A percentile compares a stretch with the other conserved stretches of the same genome.
These are phyloP conservation scores for Nothophaeocryptopus gaeumannii DNA, from an alignment of 2,329 filamentous ascomycete genomes.

Conservation along the genomic window DNA sequence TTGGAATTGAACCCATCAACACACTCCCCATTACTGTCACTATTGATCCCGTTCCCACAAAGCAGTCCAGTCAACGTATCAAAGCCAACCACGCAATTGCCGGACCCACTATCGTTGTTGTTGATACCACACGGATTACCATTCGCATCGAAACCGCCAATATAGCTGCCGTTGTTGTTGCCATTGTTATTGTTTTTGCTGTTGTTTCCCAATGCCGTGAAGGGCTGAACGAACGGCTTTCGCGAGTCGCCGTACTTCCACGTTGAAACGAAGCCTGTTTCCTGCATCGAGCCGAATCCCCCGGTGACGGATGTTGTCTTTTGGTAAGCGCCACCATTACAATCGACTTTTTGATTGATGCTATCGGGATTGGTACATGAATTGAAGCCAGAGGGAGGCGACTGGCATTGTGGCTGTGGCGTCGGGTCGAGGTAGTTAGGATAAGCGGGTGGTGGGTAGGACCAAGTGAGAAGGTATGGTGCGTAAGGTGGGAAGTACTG, in stretches of 20 bases:
- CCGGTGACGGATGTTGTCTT: constrained; percentile 1
- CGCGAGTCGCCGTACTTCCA: background rate
- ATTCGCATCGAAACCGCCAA: background rate
- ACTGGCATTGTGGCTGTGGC: background rate
- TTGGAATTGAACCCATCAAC: background rate
- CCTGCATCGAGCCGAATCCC: background rate
- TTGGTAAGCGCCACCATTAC: constrained; percentile 1
- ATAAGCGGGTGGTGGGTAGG: too few species aligned
- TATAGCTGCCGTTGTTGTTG: background rate
- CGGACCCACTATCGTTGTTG: background rate
- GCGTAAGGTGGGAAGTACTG: too few species aligned
- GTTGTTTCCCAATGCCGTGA: background rate
- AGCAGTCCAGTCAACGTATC: background rate
- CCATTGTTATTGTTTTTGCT: background rate
- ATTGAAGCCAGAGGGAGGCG: background rate
- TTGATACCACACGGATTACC: background rate
- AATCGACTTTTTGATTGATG: background rate
- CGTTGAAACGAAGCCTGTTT: background rate
- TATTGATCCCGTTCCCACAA: background rate
- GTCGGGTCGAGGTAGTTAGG: too few species aligned
- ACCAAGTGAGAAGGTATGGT: too few species aligned
- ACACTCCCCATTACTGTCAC: background rate
- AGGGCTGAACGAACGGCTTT: background rate
- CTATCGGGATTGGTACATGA: constrained; percentile 3
- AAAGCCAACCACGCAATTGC: background rate